These are phyloP conservation scores for Lavandula angustifolia DNA, from an alignment of 257 asterid genomes.

Conservation along the genomic window DNA sequence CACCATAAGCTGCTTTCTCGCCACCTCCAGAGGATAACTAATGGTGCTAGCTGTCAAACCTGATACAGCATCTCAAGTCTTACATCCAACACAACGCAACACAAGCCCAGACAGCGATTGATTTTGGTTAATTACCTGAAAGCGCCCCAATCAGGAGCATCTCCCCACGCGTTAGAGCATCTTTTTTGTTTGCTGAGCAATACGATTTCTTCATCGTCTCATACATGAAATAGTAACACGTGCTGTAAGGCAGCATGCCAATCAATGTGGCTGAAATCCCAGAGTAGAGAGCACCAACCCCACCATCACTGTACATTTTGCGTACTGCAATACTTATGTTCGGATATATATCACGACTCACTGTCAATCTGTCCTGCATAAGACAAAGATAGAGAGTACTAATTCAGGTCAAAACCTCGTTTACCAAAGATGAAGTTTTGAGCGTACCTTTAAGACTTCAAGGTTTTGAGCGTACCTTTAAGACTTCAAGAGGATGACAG, in stretches of 20 bases:
- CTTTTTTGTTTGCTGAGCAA: conserved; percentile 63
- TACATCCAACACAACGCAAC: not conserved
- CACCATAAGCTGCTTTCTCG: conserved; percentile 90
- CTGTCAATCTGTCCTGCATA: conserved; percentile 89
- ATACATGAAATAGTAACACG: conserved; percentile 92
- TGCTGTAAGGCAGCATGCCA: conserved; percentile 99
- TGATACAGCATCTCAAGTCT: conserved; percentile 32
- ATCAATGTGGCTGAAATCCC: conserved; percentile 80
- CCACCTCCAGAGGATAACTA: conserved; percentile 92
- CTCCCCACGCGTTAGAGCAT: conserved; percentile 67
- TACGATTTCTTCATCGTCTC: conserved; percentile 88
- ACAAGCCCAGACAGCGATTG: not conserved
- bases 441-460: conserved; percentile 85
- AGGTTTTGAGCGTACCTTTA: conserved; percentile 69
- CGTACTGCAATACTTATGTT: conserved; percentile 64
- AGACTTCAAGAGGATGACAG: conserved; percentile 95
- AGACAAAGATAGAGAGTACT: conserved; percentile 4
- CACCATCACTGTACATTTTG: conserved; percentile 75
- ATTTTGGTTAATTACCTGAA: conserved; percentile 53
- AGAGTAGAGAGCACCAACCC: conserved; percentile 66
- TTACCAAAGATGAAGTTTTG: not conserved
- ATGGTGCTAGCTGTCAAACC: conserved; percentile 95
- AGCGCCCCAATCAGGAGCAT: conserved; percentile 94
- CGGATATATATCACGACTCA: conserved; percentile 79
- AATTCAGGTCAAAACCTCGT: not conserved